Base-by-base conservation (phyloP, 177 flowering plant genomes). In the Vitis hybrid region DNA sequence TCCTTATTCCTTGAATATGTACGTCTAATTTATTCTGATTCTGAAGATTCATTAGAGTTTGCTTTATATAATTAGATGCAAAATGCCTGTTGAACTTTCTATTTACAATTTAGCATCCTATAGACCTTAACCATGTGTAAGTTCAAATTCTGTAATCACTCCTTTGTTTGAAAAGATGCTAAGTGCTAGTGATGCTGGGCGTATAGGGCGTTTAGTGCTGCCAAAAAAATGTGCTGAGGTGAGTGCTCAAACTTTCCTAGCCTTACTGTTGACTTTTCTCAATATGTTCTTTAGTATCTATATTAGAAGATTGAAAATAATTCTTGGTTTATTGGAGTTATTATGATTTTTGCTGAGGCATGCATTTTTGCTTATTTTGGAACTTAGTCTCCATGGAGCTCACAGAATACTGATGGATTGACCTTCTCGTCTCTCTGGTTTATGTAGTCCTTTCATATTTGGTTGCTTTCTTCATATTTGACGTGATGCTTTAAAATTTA, bases 171-270 rank as follows among this genome's bases (percentile, higher is more conserved):
- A 94, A 83, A 94, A 94, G 81, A 86, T 85, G 82, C 70, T 94
- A 63, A 94, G 93, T 81, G 97, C 97, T 51, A 94, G 97, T 80
- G 98, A 94, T 85, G 93, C 97, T 65, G 95, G 97, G n/a, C 82
- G 90, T 65, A 84, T 92, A 51, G 97, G 98, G 69, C 90, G 97
- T 50, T 69, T 94, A 65, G 97, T 92, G 72, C 85, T 94, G 50
- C 97, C 98, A 62, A 94, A 92, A 78, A 90, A 87, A 81, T 92
- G 97, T 84, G 98, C 97, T 39, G 98, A 94, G 97, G 98, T 92
- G 72, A 77, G 79, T 70, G 18, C 49, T 62, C 69, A 33, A 39
- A 11, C 18, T 49, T 72, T 73, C 29, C n/a, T 49, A 8, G 51
- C 5, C 19, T 21, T 16, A 66, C 19, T 2, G 60, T 59, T 33